phyloP scores from a whole-genome alignment of 176 grass and related monocot genomes.

The Eleusine indica region DNA sequence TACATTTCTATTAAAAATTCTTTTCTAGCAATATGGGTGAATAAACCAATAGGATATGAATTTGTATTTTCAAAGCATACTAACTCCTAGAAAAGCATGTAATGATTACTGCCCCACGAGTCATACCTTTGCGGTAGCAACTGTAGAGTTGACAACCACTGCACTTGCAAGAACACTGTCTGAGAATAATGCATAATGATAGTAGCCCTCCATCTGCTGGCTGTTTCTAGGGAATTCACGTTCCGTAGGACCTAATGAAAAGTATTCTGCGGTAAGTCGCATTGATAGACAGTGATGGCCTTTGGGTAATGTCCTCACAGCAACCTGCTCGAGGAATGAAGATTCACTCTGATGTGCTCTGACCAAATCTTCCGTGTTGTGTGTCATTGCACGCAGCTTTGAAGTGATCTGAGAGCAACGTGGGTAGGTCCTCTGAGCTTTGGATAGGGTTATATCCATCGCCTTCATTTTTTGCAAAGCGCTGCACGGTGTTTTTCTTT shows the following conservation, averaged over 20 bases:
- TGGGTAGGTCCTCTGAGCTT: constrained; percentile 61
- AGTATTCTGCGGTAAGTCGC: constrained; percentile 77
- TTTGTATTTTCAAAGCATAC: constrained; percentile 3
- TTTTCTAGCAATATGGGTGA: neutral
- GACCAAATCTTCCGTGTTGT: constrained; percentile 75
- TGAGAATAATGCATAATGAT: constrained; percentile 90
- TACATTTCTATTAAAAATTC: neutral
- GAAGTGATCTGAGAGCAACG: constrained; percentile 70
- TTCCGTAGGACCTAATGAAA: constrained; percentile 54
- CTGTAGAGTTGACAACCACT: constrained; percentile 84
- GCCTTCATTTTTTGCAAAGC: constrained; percentile 76
- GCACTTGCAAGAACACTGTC: constrained; percentile 85
- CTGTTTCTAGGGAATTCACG: constrained; percentile 40
- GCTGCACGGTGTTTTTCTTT: constrained; percentile 42
- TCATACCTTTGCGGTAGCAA: constrained; percentile 64
- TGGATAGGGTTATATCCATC: constrained; percentile 73
- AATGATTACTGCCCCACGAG: neutral
- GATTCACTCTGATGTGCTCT: constrained; percentile 70
- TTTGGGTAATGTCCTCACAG: constrained; percentile 72
- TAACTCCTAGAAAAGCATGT: neutral
- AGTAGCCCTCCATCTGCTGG: constrained; percentile 41
- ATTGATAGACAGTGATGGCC: constrained; percentile 87
- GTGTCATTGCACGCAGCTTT: constrained; percentile 74
- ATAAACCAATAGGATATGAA: neutral
- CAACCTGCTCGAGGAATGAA: constrained; percentile 76